phyloP scores from a whole-genome alignment of 2,329 filamentous ascomycete genomes.

The Colletotrichum trifolii region DNA sequence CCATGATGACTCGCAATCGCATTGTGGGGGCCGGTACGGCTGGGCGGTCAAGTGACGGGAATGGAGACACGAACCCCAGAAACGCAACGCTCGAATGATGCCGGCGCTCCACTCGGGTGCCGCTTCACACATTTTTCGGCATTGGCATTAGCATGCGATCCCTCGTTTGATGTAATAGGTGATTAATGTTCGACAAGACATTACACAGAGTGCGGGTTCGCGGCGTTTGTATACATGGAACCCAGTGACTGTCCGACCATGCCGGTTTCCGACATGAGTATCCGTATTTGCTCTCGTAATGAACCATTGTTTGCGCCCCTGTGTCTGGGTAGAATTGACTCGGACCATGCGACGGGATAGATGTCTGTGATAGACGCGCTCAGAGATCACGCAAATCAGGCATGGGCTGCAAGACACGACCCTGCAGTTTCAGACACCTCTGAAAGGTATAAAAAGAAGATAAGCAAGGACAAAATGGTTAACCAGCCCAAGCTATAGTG shows the following conservation, averaged over 20 bases:
- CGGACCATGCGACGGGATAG: not conserved
- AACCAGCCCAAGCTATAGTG: not conserved
- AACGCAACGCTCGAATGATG: not conserved
- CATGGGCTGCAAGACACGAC: not conserved
- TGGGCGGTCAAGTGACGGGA: constrained; percentile 25
- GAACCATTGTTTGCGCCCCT: too few species aligned
- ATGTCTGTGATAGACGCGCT: constrained; percentile 15
- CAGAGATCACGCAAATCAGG: constrained; percentile 12
- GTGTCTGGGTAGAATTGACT: not conserved
- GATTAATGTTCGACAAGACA: too few species aligned
- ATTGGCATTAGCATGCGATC: not conserved
- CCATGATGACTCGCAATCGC: constrained; percentile 22
- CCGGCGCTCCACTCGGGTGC: too few species aligned
- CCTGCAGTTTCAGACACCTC: constrained; percentile 2
- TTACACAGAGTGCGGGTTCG: too few species aligned
- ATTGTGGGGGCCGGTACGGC: constrained; percentile 13
- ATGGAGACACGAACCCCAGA: constrained; percentile 15
- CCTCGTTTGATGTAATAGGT: too few species aligned
- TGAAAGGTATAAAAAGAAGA: not conserved
- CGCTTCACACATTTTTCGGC: not conserved
- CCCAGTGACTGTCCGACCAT: too few species aligned
- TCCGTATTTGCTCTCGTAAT: too few species aligned
- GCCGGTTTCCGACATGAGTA: too few species aligned
- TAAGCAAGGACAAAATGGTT: not conserved
- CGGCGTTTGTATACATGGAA: too few species aligned